phyloP scores from a whole-genome alignment of 192 early-diverging fungal genomes.

The Backusella mclennaniae region DNA sequence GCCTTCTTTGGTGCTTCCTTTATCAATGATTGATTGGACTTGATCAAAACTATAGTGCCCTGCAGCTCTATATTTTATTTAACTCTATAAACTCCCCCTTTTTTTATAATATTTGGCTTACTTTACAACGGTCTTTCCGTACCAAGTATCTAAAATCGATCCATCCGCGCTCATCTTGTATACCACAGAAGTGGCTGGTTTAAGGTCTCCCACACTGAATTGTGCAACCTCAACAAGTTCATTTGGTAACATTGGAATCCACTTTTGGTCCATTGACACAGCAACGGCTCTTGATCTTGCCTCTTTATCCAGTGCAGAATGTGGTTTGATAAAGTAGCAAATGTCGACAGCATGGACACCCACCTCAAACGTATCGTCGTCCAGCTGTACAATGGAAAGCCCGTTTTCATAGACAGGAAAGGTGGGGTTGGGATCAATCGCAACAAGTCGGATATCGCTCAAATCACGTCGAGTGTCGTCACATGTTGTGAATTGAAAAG shows the following conservation, averaged over 20 bases:
- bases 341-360: slow-evolving; percentile 92
- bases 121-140: slow-evolving; percentile 53
- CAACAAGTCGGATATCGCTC: slow-evolving; percentile 70
- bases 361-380: slow-evolving; percentile 72
- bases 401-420: slow-evolving; percentile 68
- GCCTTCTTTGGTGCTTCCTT: neutral
- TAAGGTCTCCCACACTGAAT: slow-evolving; percentile 80
- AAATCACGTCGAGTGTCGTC: slow-evolving; percentile 69
- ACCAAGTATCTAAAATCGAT: slow-evolving; percentile 73
- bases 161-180: slow-evolving; percentile 94
- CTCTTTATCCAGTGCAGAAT: slow-evolving; percentile 91
- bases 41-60: slow-evolving; percentile 70
- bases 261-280: slow-evolving; percentile 91
- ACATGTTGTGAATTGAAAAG: slow-evolving; percentile 64
- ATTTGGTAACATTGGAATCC: slow-evolving; percentile 94
- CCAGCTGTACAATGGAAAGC: slow-evolving; percentile 56
- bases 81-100: neutral
- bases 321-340: slow-evolving; percentile 91
- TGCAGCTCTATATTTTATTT: neutral
- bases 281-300: slow-evolving; percentile 88
- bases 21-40: slow-evolving; percentile 16
- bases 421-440: slow-evolving; percentile 79
- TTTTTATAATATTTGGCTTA: neutral
- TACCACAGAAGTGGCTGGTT: slow-evolving; percentile 65
- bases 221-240: slow-evolving; percentile 92